Evolutionary conservation across 805 yeast genomes (phyloP), one percentile per base, ranked within the genome.

Genomic region (Barnettozyma populi): DNA sequence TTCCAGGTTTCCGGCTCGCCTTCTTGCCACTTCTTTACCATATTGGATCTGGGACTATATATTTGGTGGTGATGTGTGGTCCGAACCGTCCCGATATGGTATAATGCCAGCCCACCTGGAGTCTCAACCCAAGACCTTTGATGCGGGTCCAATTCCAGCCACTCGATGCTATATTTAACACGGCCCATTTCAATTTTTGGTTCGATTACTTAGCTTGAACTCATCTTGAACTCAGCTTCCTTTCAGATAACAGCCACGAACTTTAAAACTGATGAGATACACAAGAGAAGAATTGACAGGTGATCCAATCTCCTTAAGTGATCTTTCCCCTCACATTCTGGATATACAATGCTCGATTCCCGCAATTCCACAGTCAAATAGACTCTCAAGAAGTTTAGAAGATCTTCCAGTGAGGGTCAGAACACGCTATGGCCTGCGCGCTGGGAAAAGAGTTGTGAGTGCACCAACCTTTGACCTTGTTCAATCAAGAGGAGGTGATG

Each of bases 381-480:
- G 41, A 13, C 34, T 38, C 11, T 35, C 40, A 3, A 34, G 46
- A 16, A 32, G 27, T 11, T 18, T 45, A n/a, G 49, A 49, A 18
- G 42, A 44, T 9, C 20, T 49, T 4, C 49, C 49, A 7, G 43
- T 49, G 11, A 45, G 52, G 36, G 52, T 49, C 13, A 49, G 36
- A 32, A 49, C 52, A 7, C 36, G 46, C 18, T 42, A 42, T 19
- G 46, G 39, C 3, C 40, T 35, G 13, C 40, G 43, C 24, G 19
- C n/a, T 5, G 46, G 49, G 2, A 42, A 45, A 45, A 45, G 52
- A 43, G 40, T 49, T 6, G 43, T 49, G 7, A 49, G 52, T 45
- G 52, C 52, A 6, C 52, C 52, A 39, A 49, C 52, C 7, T 49
- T 49, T 31, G 49, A 49, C 27, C 38, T 49, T 7, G 40, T 45